phyloP scores from a whole-genome alignment of 2,329 filamentous ascomycete genomes.

The Onygenales sp. region DNA sequence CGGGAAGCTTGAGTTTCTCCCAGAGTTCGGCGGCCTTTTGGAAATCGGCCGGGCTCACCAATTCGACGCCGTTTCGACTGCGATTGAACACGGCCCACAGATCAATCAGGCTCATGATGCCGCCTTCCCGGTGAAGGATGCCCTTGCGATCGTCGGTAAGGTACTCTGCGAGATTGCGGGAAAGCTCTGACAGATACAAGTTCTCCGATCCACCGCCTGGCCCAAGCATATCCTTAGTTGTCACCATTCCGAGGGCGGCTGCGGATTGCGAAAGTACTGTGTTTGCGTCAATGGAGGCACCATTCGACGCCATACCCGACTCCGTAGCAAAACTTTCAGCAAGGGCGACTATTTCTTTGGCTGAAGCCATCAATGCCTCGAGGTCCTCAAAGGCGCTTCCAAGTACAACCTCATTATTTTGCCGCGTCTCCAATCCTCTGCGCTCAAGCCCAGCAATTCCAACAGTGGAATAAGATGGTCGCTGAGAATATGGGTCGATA shows the following conservation, averaged over 20 bases:
- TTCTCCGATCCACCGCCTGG: slow-evolving; percentile 65
- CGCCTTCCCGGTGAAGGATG: slow-evolving; percentile 68
- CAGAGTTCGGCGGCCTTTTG: slow-evolving; percentile 81
- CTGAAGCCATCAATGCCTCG: slow-evolving; percentile 92
- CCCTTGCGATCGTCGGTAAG: slow-evolving; percentile 75
- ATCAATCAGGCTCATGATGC: slow-evolving; percentile 82
- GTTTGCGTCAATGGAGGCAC: slow-evolving; percentile 58
- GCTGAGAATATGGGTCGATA: slow-evolving; percentile 14
- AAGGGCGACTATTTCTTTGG: slow-evolving; percentile 88
- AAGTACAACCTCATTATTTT: slow-evolving; percentile 88
- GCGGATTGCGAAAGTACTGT: slow-evolving; percentile 71
- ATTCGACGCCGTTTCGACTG: slow-evolving; percentile 82
- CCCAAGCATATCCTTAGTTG: slow-evolving; percentile 86
- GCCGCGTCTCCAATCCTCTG: slow-evolving; percentile 70
- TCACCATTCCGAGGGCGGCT: slow-evolving; percentile 76
- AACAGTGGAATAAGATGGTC: slow-evolving; percentile 44
- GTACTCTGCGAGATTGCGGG: slow-evolving; percentile 79
- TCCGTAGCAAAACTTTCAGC: slow-evolving; percentile 78
- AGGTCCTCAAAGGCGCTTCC: slow-evolving; percentile 92
- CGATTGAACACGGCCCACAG: slow-evolving; percentile 94
- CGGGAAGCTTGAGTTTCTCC: slow-evolving; percentile 77
- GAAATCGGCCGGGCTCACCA: slow-evolving; percentile 86
- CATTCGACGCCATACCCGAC: slow-evolving; percentile 44
- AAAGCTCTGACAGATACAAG: slow-evolving; percentile 79
- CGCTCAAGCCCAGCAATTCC: slow-evolving; percentile 91